These are phyloP conservation scores for Notholithocarpus densiflorus DNA, from an alignment of 306 rosid species.

Conservation along the genomic window DNA sequence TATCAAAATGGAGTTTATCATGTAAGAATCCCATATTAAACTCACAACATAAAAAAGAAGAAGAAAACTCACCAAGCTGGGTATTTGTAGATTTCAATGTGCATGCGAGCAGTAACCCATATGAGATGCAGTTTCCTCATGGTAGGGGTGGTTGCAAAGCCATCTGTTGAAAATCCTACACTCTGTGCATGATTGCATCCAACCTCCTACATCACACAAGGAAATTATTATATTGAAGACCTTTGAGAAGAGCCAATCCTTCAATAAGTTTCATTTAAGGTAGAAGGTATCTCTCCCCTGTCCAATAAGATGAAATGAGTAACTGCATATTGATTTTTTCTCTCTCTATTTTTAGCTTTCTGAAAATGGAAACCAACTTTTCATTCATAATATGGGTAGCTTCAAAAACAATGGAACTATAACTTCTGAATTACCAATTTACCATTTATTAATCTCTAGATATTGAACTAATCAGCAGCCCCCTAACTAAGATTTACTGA, in stretches of 20 bases:
- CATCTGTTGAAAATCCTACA: slow-evolving; percentile 93
- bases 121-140: slow-evolving; percentile 93
- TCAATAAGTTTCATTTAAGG: neutral
- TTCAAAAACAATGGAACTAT: neutral
- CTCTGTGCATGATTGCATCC: slow-evolving; percentile 97
- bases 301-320: neutral
- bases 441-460: neutral
- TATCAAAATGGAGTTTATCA: slow-evolving; percentile 16
- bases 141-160: slow-evolving; percentile 89
- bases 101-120: slow-evolving; percentile 99
- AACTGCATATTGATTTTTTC: neutral
- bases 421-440: neutral
- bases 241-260: neutral
- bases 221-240: neutral
- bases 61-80: slow-evolving; percentile 74
- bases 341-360: neutral
- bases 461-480: neutral
- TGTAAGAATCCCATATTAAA: slow-evolving; percentile 7
- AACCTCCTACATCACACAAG: slow-evolving; percentile 67
- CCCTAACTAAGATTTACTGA: neutral
- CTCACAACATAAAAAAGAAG: slow-evolving; percentile 3
- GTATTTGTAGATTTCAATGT: slow-evolving; percentile 91
- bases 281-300: neutral
- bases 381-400: neutral
- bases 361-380: neutral